Evolutionary conservation across 306 rosid genomes (phyloP).

Genomic region (Casuarina glauca): DNA sequence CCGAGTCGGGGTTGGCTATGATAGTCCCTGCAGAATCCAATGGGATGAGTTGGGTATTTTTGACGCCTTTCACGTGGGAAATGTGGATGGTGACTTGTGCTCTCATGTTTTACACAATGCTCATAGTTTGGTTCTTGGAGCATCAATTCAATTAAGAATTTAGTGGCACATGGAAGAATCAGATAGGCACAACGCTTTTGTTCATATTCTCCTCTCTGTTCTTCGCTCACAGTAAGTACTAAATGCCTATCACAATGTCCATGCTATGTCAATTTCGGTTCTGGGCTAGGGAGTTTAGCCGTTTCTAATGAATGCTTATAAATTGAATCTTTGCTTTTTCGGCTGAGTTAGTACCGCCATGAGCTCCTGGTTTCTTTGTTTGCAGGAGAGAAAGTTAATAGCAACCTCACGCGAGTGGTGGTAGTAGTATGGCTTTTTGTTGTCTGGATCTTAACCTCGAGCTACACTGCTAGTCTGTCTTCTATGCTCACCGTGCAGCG

Average conservation of each 20-base stretch:
- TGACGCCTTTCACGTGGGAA: slow-evolving; percentile 69
- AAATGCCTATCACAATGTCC: not conserved
- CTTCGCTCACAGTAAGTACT: slow-evolving; percentile 70
- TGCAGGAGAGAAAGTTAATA: slow-evolving; percentile 47
- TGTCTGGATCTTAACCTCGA: slow-evolving; percentile 54
- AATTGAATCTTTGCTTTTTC: no score
- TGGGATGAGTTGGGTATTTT: slow-evolving; percentile 56
- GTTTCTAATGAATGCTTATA: not conserved
- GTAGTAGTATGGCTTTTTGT: slow-evolving; percentile 53
- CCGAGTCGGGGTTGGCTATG: slow-evolving; percentile 67
- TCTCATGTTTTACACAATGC: slow-evolving; percentile 27
- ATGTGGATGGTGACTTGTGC: slow-evolving; percentile 50
- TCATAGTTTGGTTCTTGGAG: slow-evolving; percentile 54
- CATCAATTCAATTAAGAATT: slow-evolving; percentile 49
- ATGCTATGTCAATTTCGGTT: no score
- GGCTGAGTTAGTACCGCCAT: not conserved
- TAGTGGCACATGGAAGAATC: slow-evolving; percentile 49
- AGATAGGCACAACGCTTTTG: slow-evolving; percentile 56
- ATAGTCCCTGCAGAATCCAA: slow-evolving; percentile 41
- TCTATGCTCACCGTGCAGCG: slow-evolving; percentile 53
- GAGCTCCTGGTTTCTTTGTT: slow-evolving; percentile 7
- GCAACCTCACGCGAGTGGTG: slow-evolving; percentile 50
- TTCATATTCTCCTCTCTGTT: slow-evolving; percentile 72
- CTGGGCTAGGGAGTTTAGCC: no score
- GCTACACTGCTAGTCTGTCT: slow-evolving; percentile 76